Percentiles rank a stretch among this genome's conserved stretches.
Evolutionary conservation across 75 land plant species (phyloP).

Genomic region (Gnetum montanum): DNA sequence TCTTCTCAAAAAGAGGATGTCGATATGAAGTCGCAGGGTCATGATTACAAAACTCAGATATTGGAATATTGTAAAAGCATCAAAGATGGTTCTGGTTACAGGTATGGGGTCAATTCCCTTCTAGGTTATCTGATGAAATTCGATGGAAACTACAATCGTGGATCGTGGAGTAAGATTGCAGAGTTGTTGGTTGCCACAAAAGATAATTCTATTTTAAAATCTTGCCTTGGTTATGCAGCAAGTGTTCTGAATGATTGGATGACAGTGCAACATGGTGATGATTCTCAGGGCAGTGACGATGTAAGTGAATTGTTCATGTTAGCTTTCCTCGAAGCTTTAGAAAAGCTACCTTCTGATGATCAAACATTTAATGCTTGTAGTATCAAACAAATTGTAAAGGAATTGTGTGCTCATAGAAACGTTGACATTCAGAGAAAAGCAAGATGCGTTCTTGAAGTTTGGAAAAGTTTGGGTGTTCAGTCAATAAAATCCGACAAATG

Average conservation of each 20-base stretch:
- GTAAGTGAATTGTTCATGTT: slow-evolving; percentile 1
- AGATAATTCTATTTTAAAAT: neutral
- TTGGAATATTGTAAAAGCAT: too few relatives aligned
- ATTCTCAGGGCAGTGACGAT: slow-evolving; percentile 1
- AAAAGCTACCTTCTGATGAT: slow-evolving; percentile 13
- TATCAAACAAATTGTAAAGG: slow-evolving; percentile 7
- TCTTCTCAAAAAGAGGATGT: too few relatives aligned
- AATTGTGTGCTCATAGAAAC: slow-evolving; percentile 8
- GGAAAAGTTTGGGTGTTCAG: slow-evolving; percentile 6
- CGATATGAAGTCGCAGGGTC: too few relatives aligned
- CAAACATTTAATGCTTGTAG: slow-evolving; percentile 11
- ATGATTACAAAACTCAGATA: too few relatives aligned
- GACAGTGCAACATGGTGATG: slow-evolving; percentile 12
- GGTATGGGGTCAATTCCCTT: too few relatives aligned
- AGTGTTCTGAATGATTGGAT: slow-evolving; percentile 15
- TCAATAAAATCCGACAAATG: neutral
- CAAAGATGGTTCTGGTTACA: too few relatives aligned
- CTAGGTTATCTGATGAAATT: neutral
- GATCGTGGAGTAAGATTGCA: neutral
- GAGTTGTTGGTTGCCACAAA: slow-evolving; percentile 4
- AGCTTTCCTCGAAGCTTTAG: slow-evolving; percentile 9
- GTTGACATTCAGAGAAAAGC: slow-evolving; percentile 16
- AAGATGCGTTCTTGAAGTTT: slow-evolving; percentile 7
- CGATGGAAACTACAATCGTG: too few relatives aligned
- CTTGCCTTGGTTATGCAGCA: slow-evolving; percentile 10